Percentiles rank a stretch among this genome's conserved stretches.
Evolutionary conservation across 352 stramenopile genomes (phyloP).

Genomic region (Globisporangium echinulatum): DNA sequence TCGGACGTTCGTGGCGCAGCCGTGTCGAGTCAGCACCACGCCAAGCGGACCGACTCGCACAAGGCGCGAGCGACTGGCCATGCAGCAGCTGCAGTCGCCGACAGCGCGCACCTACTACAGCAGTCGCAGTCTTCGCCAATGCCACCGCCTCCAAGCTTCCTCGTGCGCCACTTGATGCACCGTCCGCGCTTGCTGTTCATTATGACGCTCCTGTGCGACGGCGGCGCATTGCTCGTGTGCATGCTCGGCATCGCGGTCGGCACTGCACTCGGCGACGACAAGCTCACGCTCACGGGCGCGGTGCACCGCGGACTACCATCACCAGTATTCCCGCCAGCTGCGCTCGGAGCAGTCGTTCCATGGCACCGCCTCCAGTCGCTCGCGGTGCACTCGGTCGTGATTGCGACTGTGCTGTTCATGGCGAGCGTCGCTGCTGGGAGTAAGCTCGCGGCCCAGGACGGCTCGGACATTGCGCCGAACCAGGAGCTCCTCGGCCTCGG

Average conservation of each 20-base stretch:
- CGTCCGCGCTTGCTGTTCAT: conserved; percentile 27
- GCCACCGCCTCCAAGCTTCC: neutral
- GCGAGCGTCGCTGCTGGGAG: conserved; percentile 88
- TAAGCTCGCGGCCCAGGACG: conserved; percentile 72
- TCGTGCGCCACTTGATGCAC: conserved; percentile 5
- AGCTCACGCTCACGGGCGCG: conserved; percentile 64
- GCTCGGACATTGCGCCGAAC: conserved; percentile 75
- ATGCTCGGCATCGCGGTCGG: conserved; percentile 59
- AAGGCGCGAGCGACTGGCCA: neutral
- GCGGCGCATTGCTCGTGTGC: conserved; percentile 76
- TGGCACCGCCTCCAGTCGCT: conserved; percentile 51
- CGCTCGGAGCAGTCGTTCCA: conserved; percentile 35
- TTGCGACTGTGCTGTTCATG: conserved; percentile 91
- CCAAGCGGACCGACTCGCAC: neutral
- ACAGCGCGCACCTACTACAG: conserved; percentile 7
- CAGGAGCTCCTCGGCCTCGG: conserved; percentile 89
- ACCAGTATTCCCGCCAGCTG: conserved; percentile 38
- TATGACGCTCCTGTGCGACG: conserved; percentile 42
- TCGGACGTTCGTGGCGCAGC: neutral
- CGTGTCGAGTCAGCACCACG: neutral
- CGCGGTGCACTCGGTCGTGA: conserved; percentile 66
- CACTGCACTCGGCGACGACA: conserved; percentile 53
- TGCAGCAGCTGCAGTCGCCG: neutral
- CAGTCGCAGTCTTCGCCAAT: neutral
- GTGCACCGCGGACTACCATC: conserved; percentile 70